phyloP scores from a whole-genome alignment of 768 basidiomycete species.

The Hericium alpestre region DNA sequence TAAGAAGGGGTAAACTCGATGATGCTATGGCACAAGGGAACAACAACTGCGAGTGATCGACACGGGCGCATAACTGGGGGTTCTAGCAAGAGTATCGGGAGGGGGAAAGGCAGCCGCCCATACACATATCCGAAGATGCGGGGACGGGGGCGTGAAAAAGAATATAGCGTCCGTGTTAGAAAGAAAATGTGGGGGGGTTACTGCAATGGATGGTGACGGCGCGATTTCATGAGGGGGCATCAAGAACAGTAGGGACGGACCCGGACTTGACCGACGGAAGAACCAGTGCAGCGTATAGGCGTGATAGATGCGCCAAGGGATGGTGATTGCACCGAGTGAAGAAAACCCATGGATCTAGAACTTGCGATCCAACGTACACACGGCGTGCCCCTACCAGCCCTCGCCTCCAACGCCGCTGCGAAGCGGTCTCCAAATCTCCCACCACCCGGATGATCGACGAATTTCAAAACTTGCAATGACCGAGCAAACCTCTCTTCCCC shows the following conservation, averaged over 20 bases:
- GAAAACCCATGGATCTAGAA: background rate
- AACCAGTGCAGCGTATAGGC: background rate
- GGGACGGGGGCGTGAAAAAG: constrained; percentile 35
- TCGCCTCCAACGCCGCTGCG: background rate
- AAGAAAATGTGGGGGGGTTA: constrained; percentile 17
- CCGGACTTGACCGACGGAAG: background rate
- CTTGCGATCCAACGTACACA: constrained; percentile 4
- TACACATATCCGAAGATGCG: constrained; percentile 6
- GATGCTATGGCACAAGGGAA: background rate
- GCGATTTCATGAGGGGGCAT: background rate
- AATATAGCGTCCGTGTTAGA: constrained; percentile 68
- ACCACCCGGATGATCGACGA: constrained; percentile 26
- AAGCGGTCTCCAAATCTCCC: constrained; percentile 18
- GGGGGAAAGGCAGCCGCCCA: constrained; percentile 6
- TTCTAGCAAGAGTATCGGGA: constrained; percentile 10
- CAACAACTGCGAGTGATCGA: constrained; percentile 7
- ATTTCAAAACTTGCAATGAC: constrained; percentile 25
- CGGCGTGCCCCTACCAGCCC: constrained; percentile 14
- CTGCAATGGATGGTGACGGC: background rate
- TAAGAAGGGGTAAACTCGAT: constrained; percentile 5
- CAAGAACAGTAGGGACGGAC: background rate
- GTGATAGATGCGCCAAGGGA: background rate
- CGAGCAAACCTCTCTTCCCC: constrained; percentile 25
- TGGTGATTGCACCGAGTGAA: background rate
- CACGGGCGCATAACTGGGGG: constrained; percentile 19